Evolutionary conservation across 768 basidiomycete genomes (phyloP).

Genomic region (Bullera alba): DNA sequence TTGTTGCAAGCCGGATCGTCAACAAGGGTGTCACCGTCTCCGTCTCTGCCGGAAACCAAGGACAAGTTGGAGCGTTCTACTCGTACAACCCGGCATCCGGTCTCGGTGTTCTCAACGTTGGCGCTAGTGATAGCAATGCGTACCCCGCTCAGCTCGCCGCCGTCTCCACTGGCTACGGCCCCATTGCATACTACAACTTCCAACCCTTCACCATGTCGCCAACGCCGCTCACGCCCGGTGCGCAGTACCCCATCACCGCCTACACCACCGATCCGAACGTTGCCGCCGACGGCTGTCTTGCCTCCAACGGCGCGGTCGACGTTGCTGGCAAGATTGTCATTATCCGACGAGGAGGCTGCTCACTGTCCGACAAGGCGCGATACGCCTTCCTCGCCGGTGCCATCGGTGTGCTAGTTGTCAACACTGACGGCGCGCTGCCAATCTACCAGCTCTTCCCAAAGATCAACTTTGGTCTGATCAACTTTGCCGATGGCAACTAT

Average conservation of each 20-base stretch:
- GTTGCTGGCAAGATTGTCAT: constrained; percentile 55
- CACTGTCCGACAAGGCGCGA: constrained; percentile 52
- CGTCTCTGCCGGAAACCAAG: constrained; percentile 59
- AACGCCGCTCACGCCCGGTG: background rate
- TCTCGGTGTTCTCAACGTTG: constrained; percentile 54
- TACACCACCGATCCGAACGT: constrained; percentile 58
- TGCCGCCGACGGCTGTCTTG: constrained; percentile 57
- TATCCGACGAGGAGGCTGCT: constrained; percentile 57
- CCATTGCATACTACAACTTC: constrained; percentile 53
- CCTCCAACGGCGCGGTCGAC: constrained; percentile 55
- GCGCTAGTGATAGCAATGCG: constrained; percentile 48
- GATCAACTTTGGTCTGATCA: constrained; percentile 32
- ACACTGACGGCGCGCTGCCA: constrained; percentile 13
- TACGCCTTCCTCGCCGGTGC: constrained; percentile 19
- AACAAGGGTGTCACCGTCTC: constrained; percentile 58
- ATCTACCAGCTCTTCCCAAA: constrained; percentile 30
- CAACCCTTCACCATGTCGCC: constrained; percentile 50
- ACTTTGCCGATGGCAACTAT: constrained; percentile 37
- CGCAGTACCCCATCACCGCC: constrained; percentile 52
- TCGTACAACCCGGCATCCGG: constrained; percentile 53
- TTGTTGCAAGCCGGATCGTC: constrained; percentile 58
- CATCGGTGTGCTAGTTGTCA: constrained; percentile 25
- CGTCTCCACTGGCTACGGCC: constrained; percentile 49
- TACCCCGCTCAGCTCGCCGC: constrained; percentile 57
- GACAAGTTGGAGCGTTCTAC: constrained; percentile 59